phyloP scores from a whole-genome alignment of 208 protist species.

The Kentomonas sorsogonicus region DNA sequence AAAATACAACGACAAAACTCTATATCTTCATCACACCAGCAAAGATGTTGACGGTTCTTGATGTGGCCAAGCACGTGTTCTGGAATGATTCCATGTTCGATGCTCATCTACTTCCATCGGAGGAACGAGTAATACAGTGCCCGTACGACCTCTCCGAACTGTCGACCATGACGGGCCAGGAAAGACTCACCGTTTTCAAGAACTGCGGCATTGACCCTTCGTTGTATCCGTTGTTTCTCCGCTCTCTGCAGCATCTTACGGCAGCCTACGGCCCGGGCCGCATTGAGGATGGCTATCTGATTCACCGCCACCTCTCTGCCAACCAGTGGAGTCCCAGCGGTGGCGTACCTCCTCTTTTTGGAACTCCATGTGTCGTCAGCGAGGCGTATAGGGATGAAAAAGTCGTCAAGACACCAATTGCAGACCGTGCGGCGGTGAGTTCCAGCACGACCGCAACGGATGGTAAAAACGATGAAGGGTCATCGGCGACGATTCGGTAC shows the following conservation, averaged over 20 bases:
- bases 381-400: slow-evolving; percentile 29
- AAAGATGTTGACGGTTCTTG: slow-evolving; percentile 64
- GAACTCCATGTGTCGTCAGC: slow-evolving; percentile 59
- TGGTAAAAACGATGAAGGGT: slow-evolving; percentile 11
- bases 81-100: slow-evolving; percentile 71
- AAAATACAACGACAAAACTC: too few species aligned
- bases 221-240: slow-evolving; percentile 72
- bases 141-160: slow-evolving; percentile 53
- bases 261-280: slow-evolving; percentile 36
- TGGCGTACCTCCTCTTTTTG: slow-evolving; percentile 40
- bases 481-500: slow-evolving; percentile 23
- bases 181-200: slow-evolving; percentile 57
- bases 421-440: too few species aligned
- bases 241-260: slow-evolving; percentile 73
- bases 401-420: too few species aligned
- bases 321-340: slow-evolving; percentile 56
- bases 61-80: slow-evolving; percentile 73
- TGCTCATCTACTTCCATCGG: slow-evolving; percentile 50
- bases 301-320: slow-evolving; percentile 70
- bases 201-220: slow-evolving; percentile 66
- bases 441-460: too few species aligned
- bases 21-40: neutral
- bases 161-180: slow-evolving; percentile 64
- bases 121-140: slow-evolving; percentile 55
- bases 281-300: slow-evolving; percentile 51